Base-by-base conservation (phyloP, 108 stramenopile genomes). In the Bacterosira constricta region DNA sequence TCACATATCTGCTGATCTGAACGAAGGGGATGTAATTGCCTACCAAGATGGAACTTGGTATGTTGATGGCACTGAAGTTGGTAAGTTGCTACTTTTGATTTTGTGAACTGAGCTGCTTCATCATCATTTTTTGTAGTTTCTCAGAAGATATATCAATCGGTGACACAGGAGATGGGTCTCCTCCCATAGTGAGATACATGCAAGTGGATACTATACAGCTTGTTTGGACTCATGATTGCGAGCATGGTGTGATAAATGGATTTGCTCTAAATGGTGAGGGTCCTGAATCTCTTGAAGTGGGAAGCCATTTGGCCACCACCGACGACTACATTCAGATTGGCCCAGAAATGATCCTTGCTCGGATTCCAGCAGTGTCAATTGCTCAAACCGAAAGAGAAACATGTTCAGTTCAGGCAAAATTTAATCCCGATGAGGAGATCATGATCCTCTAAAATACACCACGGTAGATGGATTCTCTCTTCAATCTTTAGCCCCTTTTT, bases 211-310 rank as follows among this genome's bases (percentile, higher is more conserved):
- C 77, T 4, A 67, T 88, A 9, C 90, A 91, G 68, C 30, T 91
- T 0, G 90, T 91, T 10, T 91, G 90, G 90, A 91, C 90, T 6
- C 90, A 91, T 71, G 85, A 91, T 65, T 91, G 90, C 66, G 90
- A 91, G 58, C 90, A 91, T 66, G 90, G 90, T 7, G 78, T 88
- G n/a, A 46, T 91, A 17, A 72, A 86, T 44, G 90, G 85, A 35
- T 63, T 85, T 44, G 68, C 61, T 21, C 13, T 86, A 6, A 21
- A 72, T 45, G 45, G 63, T 63, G 60, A 66, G 9, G 4, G 2
- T 44, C 52, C 18, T 11, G 23, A 21, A 55, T 23, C 62, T n/a
- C 17, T 62, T 4, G 58, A 62, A 20, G 30, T 44, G 2, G 68
- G 74, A 18, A 61, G 34, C 30, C 15, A 47, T 17, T 69, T 69